Conservation (phyloP, 352 stramenopile genomes). For the Globisporangium spinosum region DNA sequence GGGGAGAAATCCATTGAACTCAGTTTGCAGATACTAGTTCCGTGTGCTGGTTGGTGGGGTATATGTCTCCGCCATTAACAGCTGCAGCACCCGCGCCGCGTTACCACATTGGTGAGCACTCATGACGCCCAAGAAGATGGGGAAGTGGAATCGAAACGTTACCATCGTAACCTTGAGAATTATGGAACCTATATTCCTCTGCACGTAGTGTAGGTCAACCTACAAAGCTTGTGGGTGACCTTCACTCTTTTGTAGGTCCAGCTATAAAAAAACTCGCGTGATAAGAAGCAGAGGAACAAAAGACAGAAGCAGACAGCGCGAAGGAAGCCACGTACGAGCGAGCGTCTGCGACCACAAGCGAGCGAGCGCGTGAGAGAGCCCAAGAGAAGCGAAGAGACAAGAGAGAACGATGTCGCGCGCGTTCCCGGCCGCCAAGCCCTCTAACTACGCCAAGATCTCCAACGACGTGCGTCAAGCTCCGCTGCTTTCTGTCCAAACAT, state of each 20-base stretch:
- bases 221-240: neutral
- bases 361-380: neutral
- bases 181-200: no score
- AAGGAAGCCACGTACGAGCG: neutral
- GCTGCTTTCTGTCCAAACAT: neutral
- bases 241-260: slow-evolving; percentile 1
- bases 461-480: slow-evolving; percentile 40
- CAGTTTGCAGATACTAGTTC: neutral
- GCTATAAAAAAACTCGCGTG: slow-evolving; percentile 7
- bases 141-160: no score
- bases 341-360: neutral
- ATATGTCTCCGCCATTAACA: neutral
- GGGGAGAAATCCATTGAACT: neutral
- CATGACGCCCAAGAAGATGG: neutral
- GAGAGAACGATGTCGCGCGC: slow-evolving; percentile 41
- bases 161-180: no score
- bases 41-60: neutral
- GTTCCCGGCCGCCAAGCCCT: slow-evolving; percentile 56
- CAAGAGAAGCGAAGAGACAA: neutral
- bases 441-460: slow-evolving; percentile 68
- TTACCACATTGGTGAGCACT: neutral
- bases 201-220: neutral
- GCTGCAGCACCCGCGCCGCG: neutral
- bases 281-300: slow-evolving; percentile 9
- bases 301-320: neutral